Evolutionary conservation across 306 rosid genomes (phyloP), one percentile per base, ranked within the genome.

Genomic region (Vigna trinervia): DNA sequence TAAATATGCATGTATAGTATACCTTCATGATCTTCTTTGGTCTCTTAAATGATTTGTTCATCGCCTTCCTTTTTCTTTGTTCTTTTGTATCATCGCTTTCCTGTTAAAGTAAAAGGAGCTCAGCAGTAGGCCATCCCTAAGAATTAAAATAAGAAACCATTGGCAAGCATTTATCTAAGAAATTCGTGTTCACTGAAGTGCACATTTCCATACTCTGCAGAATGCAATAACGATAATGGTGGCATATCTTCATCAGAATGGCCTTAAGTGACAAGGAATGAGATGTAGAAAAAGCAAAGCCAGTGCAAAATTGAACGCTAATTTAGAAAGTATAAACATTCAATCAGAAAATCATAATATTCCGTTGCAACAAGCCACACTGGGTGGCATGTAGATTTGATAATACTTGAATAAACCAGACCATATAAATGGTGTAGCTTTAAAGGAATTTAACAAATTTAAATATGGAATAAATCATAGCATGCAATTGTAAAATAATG

Each of bases 21-120:
- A 87, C 93, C 90, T 76, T 74, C 48, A 68, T 45, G 5, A 68
- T 79, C 22, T 75, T 79, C 72, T 78, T 82, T 62, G 78, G 51
- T 76, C 85, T 85, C 81, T 34, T 62, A 34, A 71, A 75, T 2
- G 88, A 41, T 69, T 73, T 84, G 64, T 80, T 76, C 19, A 76
- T 81, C 26, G 73, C 66, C 45, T 54, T 70, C 52, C 76, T 81
- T 74, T 62, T 89, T 70, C 65, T 81, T 71, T 73, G 85, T 71
- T 38, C 57, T 79, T 51, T 83, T 69, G 30, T 38, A 30, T 81
- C 79, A 2, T 60, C 54, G 13, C 32, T 71, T 23, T 78, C 90
- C 92, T 86, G 81, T 62, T 45, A 50, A 72, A 81, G 73, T 30
- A 79, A 53, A 41, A 67, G 34, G 52, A 58, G 22, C 61, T 11